Evolutionary conservation across 2,329 filamentous ascomycete species (phyloP), one percentile per base, ranked within the genome.

Genomic region (Phyllosticta citrichinensis): DNA sequence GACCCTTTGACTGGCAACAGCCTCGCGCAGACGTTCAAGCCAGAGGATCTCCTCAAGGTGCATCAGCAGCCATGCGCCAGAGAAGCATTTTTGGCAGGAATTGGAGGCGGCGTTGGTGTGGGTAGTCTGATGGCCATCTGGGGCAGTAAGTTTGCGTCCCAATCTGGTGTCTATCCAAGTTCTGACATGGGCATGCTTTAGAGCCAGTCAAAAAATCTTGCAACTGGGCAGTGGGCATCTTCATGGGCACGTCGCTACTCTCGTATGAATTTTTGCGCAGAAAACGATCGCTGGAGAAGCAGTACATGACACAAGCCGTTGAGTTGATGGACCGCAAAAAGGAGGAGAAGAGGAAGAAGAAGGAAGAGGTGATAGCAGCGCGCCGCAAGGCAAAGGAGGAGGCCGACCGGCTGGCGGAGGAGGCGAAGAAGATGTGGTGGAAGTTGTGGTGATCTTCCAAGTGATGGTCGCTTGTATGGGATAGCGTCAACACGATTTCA

Each of bases 231-330:
- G 91, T 94, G 5, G 89, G 86, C 6, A 80, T 84, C 40, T 96
- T 94, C 72, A 79, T 87, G 24, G 71, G 87, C 20, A 83, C 82
- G 6, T 86, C 88, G n/a, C 78, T 88, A 55, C 80, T 81, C 30
- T 87, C 87, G 57, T 94, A 91, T 75, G 90, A 97, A 75, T 91
- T 88, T 69, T 97, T 93, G 76, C 86, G 91, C 69, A 86, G 86
- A 66, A 82, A 83, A 64, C 81, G 91, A 62, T 80, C 83, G 55
- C 81, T 87, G 63, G 93, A 97, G 75, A 83, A 87, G 67, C 84
- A 86, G 64, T 88, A 90, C 64, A 93, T 99, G 86, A 88, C 88
- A 72, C 81, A 91, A 65, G 89, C 89, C 3, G 87, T 96, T 60
- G 90, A 96, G 70, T 83, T 94, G 62, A 87, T 93, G 73, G 85